Conservation (phyloP, 495 filamentous ascomycete species). For the Clavariopsis aquatica region DNA sequence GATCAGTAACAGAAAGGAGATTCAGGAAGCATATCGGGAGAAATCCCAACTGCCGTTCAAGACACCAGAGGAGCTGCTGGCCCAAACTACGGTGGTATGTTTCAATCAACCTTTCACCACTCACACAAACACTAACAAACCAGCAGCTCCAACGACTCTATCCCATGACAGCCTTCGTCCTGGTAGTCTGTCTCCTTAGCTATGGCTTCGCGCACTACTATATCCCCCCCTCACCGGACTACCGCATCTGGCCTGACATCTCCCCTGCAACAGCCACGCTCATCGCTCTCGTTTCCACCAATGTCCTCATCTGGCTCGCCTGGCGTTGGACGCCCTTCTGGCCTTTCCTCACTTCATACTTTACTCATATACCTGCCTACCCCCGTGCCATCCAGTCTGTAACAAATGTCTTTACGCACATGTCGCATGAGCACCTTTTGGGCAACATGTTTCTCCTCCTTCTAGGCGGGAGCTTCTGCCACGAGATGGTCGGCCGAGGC, state of each 20-base stretch:
- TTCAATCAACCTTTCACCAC: background rate
- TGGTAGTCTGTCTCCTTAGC: conserved; percentile 54
- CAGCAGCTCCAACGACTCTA: conserved; percentile 60
- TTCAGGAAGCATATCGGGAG: conserved; percentile 13
- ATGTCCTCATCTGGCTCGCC: conserved; percentile 59
- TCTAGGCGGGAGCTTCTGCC: conserved; percentile 62
- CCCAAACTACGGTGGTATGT: conserved; percentile 19
- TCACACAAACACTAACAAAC: conserved; percentile 35
- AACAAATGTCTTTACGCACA: conserved; percentile 78
- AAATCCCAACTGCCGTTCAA: conserved; percentile 16
- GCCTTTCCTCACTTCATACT: conserved; percentile 74
- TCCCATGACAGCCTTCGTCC: conserved; percentile 62
- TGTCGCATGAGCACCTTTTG: conserved; percentile 62
- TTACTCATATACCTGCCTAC: conserved; percentile 69
- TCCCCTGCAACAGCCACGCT: conserved; percentile 81
- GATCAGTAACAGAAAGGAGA: conserved; percentile 13
- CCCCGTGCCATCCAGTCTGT: conserved; percentile 66
- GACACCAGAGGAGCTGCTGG: conserved; percentile 22
- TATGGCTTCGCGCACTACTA: conserved; percentile 62
- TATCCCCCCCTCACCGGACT: conserved; percentile 56
- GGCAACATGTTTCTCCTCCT: conserved; percentile 70
- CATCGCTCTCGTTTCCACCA: conserved; percentile 63
- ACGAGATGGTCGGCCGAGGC: conserved; percentile 85
- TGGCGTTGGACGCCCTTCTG: conserved; percentile 74
- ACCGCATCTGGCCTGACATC: conserved; percentile 69